Percentiles rank a stretch among this genome's conserved stretches.
Conservation (phyloP, 257 asterid species). For the Avicennia marina region DNA sequence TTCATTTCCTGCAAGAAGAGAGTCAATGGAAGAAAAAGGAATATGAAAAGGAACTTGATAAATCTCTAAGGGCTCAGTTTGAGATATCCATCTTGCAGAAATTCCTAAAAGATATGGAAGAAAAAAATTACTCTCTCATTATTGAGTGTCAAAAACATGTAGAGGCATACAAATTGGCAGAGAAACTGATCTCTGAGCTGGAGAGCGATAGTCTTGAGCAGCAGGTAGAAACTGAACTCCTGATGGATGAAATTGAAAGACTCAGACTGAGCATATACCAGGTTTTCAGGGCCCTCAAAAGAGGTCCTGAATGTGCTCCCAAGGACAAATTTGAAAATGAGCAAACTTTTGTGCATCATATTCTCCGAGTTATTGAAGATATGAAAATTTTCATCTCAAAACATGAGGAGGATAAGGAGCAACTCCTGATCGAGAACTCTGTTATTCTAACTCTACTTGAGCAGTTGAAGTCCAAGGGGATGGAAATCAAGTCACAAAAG, state of each 20-base stretch:
- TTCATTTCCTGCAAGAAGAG: slow-evolving; percentile 69
- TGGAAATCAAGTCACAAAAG: slow-evolving; percentile 51
- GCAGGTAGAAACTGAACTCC: slow-evolving; percentile 75
- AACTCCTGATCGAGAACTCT: slow-evolving; percentile 64
- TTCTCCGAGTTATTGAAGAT: slow-evolving; percentile 50
- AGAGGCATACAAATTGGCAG: slow-evolving; percentile 82
- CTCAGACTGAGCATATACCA: slow-evolving; percentile 64
- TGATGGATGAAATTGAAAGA: slow-evolving; percentile 74
- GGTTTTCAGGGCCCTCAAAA: slow-evolving; percentile 60
- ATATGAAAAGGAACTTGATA: slow-evolving; percentile 74
- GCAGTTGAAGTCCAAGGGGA: slow-evolving; percentile 64
- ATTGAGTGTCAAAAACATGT: slow-evolving; percentile 78
- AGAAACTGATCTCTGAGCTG: slow-evolving; percentile 72
- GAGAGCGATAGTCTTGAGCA: slow-evolving; percentile 89
- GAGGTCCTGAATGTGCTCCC: slow-evolving; percentile 23
- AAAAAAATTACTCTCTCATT: slow-evolving; percentile 58
- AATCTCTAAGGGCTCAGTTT: slow-evolving; percentile 66
- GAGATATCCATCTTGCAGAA: slow-evolving; percentile 79
- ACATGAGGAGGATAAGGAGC: slow-evolving; percentile 58
- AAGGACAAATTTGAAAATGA: slow-evolving; percentile 56
- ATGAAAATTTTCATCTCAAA: slow-evolving; percentile 44
- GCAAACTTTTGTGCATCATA: slow-evolving; percentile 38
- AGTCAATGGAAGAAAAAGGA: slow-evolving; percentile 62
- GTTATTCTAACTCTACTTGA: slow-evolving; percentile 62
- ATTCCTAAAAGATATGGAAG: slow-evolving; percentile 89